These are phyloP conservation scores for Heritiera littoralis DNA, from an alignment of 345 rosid species.

Conservation along the genomic window DNA sequence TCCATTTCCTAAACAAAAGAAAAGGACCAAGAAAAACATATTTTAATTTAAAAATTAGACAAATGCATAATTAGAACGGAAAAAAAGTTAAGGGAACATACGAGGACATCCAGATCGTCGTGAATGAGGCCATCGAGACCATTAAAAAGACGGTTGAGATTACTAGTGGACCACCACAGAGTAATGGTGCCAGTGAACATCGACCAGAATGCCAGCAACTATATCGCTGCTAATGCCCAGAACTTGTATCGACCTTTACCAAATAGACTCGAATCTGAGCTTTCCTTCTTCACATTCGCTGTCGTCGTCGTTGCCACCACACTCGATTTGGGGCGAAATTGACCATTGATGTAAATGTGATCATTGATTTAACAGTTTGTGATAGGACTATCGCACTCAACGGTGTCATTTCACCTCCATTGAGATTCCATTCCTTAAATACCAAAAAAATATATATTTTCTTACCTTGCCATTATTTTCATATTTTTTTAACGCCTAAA, in stretches of 20 bases:
- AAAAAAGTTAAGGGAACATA: conserved; percentile 27
- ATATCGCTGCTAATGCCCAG: conserved; percentile 69
- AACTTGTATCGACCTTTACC: conserved; percentile 72
- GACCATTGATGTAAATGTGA: not conserved
- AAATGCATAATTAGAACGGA: conserved; percentile 17
- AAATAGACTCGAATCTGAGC: conserved; percentile 40
- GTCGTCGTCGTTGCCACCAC: conserved; percentile 36
- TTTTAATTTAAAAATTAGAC: not conserved
- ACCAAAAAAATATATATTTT: no score
- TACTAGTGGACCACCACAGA: conserved; percentile 68
- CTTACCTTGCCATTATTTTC: no score
- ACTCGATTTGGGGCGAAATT: not conserved
- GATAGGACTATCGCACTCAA: not conserved
- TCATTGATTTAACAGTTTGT: not conserved
- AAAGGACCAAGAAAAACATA: conserved; percentile 8
- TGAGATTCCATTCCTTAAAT: no score
- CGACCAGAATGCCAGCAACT: conserved; percentile 74
- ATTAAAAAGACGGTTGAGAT: conserved; percentile 57
- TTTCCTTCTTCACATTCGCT: conserved; percentile 48
- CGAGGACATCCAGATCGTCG: conserved; percentile 71
- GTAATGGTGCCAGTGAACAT: conserved; percentile 81
- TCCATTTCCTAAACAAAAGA: conserved; percentile 62
- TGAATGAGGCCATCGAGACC: conserved; percentile 48
- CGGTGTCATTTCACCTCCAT: not conserved
- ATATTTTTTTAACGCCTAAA: no score